A percentile compares a stretch with the other conserved stretches of the same genome.
These are phyloP conservation scores for Conticribra weissflogii DNA, from an alignment of 108 stramenopile genomes.

Conservation along the genomic window DNA sequence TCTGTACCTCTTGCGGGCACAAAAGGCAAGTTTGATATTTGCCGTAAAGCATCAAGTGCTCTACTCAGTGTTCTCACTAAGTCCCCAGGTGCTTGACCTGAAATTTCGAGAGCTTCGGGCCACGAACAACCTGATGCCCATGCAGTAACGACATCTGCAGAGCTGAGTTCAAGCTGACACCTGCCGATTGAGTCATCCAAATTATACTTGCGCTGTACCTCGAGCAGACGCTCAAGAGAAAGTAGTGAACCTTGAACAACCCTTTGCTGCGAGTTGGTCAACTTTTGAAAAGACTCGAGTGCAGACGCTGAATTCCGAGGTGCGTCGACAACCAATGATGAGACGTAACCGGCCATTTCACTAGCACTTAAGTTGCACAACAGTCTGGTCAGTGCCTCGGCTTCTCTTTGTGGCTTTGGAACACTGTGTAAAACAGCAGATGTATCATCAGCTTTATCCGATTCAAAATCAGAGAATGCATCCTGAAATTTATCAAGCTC, in stretches of 20 bases:
- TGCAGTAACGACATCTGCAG: constrained; percentile 74
- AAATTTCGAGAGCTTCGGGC: constrained; percentile 74
- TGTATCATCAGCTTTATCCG: constrained; percentile 10
- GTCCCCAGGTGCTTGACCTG: constrained; percentile 80
- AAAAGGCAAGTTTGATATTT: constrained; percentile 71
- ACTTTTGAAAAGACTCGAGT: constrained; percentile 58
- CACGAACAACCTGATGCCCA: constrained; percentile 84
- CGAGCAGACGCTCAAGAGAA: constrained; percentile 65
- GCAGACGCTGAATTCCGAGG: constrained; percentile 53
- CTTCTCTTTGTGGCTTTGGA: constrained; percentile 61
- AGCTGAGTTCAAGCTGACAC: constrained; percentile 65
- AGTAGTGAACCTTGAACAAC: constrained; percentile 71
- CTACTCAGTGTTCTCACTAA: constrained; percentile 70
- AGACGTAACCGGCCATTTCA: constrained; percentile 83
- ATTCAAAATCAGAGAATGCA: constrained; percentile 20
- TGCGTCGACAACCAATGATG: constrained; percentile 70
- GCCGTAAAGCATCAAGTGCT: constrained; percentile 81
- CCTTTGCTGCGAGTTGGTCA: constrained; percentile 63
- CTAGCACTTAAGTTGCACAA: constrained; percentile 53
- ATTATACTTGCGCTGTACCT: constrained; percentile 65
- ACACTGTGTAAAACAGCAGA: constrained; percentile 6
- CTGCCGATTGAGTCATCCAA: constrained; percentile 60
- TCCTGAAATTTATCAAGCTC: constrained; percentile 62
- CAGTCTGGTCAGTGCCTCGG: constrained; percentile 45
- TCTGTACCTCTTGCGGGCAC: constrained; percentile 58